Percentiles rank a stretch among this genome's conserved stretches.
These are phyloP conservation scores for Cocos nucifera DNA, from an alignment of 176 grass and related monocot genomes.

Conservation along the genomic window DNA sequence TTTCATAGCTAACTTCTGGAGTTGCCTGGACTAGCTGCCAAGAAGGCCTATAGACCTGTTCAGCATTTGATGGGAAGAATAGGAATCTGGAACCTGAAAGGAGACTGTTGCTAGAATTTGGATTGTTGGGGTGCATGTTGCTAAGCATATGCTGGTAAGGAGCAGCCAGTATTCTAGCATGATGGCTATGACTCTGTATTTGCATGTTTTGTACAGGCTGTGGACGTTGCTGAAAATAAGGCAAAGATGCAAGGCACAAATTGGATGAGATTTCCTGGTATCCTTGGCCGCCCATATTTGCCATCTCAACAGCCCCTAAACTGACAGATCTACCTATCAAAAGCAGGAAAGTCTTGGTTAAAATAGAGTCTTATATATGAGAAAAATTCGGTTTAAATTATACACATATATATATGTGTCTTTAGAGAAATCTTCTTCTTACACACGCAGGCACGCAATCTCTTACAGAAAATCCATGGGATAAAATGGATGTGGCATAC, in stretches of 20 bases:
- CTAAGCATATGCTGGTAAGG: conserved; percentile 28
- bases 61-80: conserved; percentile 23
- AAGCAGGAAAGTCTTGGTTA: conserved; percentile 17
- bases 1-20: conserved; percentile 23
- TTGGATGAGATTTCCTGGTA: conserved; percentile 27
- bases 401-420: no score
- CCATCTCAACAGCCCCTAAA: conserved; percentile 25
- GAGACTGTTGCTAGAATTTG: conserved; percentile 24
- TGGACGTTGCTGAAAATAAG: conserved; percentile 30
- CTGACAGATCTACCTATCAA: conserved; percentile 27
- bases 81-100: conserved; percentile 42
- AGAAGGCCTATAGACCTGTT: conserved; percentile 26
- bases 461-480: no score
- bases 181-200: conserved; percentile 33
- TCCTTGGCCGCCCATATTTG: conserved; percentile 25
- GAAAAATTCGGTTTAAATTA: no score
- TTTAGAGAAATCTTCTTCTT: no score
- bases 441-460: no score
- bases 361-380: no score
- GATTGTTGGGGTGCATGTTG: conserved; percentile 29
- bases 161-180: conserved; percentile 30
- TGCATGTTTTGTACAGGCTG: conserved; percentile 30
- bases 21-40: conserved; percentile 16
- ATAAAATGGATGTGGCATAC: no score
- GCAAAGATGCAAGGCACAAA: conserved; percentile 22